Evolutionary conservation across 2,329 filamentous ascomycete species (phyloP).

Genomic region (Esteya vermicola): DNA sequence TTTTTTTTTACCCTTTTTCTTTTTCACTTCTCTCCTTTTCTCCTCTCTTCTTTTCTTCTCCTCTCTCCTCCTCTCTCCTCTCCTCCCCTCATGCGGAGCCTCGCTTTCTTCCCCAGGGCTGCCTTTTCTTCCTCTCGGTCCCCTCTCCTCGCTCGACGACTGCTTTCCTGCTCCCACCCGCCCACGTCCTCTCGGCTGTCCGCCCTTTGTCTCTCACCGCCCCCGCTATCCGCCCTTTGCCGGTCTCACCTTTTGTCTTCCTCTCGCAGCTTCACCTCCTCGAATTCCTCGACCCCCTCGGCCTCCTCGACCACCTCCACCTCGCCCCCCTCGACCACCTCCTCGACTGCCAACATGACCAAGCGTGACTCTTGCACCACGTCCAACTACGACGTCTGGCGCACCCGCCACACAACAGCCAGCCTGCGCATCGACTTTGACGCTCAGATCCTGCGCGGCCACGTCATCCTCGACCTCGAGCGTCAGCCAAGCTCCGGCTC

Average conservation of each 20-base stretch:
- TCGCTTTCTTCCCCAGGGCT: not conserved
- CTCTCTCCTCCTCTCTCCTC: not conserved
- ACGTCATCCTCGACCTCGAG: slow-evolving; percentile 62
- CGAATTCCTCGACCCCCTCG: not conserved
- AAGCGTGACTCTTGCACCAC: slow-evolving; percentile 74
- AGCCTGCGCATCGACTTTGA: slow-evolving; percentile 76
- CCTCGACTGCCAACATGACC: slow-evolving; percentile 1
- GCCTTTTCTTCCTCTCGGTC: not conserved
- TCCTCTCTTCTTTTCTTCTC: not conserved
- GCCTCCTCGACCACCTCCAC: not conserved
- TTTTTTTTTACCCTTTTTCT: not conserved
- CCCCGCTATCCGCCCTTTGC: too few relatives aligned
- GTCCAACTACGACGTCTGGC: slow-evolving; percentile 82
- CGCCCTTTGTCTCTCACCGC: too few relatives aligned
- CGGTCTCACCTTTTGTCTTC: too few relatives aligned
- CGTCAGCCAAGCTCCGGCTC: slow-evolving; percentile 46
- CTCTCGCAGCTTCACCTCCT: too few relatives aligned
- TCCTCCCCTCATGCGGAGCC: not conserved
- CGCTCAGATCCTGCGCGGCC: slow-evolving; percentile 60
- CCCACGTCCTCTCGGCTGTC: too few relatives aligned
- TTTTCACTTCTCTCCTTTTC: not conserved
- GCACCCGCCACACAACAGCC: slow-evolving; percentile 69
- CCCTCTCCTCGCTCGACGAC: too few relatives aligned
- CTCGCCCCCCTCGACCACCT: not conserved
- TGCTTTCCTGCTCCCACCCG: too few relatives aligned